Base-by-base conservation (phyloP, 768 basidiomycete genomes). In the Ephemerocybe angulata region DNA sequence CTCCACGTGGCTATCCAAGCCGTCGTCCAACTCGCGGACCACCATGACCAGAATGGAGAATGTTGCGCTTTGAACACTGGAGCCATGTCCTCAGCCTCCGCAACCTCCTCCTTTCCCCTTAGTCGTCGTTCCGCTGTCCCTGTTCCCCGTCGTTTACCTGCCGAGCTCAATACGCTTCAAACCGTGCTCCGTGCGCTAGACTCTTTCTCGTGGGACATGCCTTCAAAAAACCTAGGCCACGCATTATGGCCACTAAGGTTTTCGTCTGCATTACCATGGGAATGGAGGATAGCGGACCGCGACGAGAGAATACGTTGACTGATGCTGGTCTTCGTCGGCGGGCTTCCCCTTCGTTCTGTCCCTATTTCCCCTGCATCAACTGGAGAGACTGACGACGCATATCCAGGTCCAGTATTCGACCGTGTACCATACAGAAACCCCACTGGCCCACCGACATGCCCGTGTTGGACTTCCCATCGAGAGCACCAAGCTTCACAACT, bases 201-300 rank as follows among this genome's bases (percentile, higher is more conserved):
- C 8, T 53, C 58, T 52, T 35, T 48, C 55, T 15, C 31, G 46
- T 50, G 47, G 50, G 27, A 31, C 25, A 54, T 52, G 37, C 47
- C 53, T 46, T 47, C 29, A 21, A 15, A n/a, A 41, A 31, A 27
- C 8, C 27, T 21, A 10, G 15, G 2, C 49, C 52, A 44, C 37
- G 22, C 15, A 4, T 48, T 3, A 42, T 35, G 25, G 48, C 21
- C 53, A 25, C 25, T 27, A 22, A 35, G n/a, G 29, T 31, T 33
- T 29, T n/a, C 29, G 47, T 48, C 40, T 57, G 54, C 57, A 56
- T 62, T 62, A 62, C 61, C 59, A 60, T 62, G 62, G 62, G 62
- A 62, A 62, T 62, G 59, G 59, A 62, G 53, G 57, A 37, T 55
- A 53, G 47, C 52, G 57, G 53, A 53, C 57, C 29, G 24, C 24